Evolutionary conservation across 176 grass and related monocot genomes (phyloP), one percentile per base, ranked within the genome.

Genomic region (Musa schizocarpa): DNA sequence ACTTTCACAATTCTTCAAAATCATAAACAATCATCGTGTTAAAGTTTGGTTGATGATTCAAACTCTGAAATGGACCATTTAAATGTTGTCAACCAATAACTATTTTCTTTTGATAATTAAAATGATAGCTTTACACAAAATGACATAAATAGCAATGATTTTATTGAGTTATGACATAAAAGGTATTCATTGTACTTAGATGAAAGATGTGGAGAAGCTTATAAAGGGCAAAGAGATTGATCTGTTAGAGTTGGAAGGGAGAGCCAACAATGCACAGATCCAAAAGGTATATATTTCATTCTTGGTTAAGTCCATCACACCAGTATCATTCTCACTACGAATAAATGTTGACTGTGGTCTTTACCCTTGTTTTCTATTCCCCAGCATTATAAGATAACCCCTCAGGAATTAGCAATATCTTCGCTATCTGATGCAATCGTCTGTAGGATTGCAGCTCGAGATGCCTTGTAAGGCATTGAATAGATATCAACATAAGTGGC

Each of bases 371-470:
- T 25, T 11, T 68, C 53, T 16, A 27, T 74, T 73, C 43, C 3
- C 0, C 89, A 96, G 89, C 93, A 96, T 58, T 92, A 86, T 52
- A 96, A 96, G 75, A 88, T 92, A 73, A 50, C 93, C 53, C 77
- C 87, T 1, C 89, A 96, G 65, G 93, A 96, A 87, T 79, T 96
- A 16, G 52, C 50, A 54, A 78, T 69, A 48, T 78, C 77, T 73
- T 64, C 78, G 12, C n/a, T 73, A 22, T 12, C 69, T 73, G 69
- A 73, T 80, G 78, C 78, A 64, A 73, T 80, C 48, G 49, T 58
- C 54, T 80, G 78, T 70, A 80, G 78, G 58, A 73, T 80, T 73
- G 78, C 78, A 27, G 78, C 69, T 21, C 69, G 69, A 72, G 78
- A 80, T 54, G 69, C 78, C 14, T 22, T 65, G 27, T 80, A 52